Percentiles rank a stretch among this genome's conserved stretches.
Evolutionary conservation across 371 early-diverging fungal genomes (phyloP).

Genomic region (Syncephalastrum racemosum): DNA sequence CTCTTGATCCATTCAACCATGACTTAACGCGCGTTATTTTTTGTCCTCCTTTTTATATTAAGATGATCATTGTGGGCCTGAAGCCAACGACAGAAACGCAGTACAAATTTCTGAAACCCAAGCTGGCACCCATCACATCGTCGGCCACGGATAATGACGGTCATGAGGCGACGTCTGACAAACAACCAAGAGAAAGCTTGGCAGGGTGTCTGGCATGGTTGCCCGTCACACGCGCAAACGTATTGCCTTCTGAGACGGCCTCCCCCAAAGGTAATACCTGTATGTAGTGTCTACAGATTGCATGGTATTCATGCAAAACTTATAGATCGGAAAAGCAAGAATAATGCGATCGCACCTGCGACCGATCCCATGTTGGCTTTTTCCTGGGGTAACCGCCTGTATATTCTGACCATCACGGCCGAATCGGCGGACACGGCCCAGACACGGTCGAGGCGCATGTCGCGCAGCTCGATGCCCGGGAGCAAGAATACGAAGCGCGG

Average conservation of each 20-base stretch:
- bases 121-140: slow-evolving; percentile 9
- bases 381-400: slow-evolving; percentile 64
- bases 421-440: slow-evolving; percentile 17
- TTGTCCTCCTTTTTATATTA: slow-evolving; percentile 4
- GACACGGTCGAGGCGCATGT: slow-evolving; percentile 1
- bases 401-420: slow-evolving; percentile 51
- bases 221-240: slow-evolving; percentile 36
- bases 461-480: slow-evolving; percentile 8
- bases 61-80: slow-evolving; percentile 74
- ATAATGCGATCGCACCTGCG: slow-evolving; percentile 4
- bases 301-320: no score
- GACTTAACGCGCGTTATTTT: no score
- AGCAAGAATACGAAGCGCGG: slow-evolving; percentile 29
- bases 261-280: slow-evolving; percentile 12
- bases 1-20: no score
- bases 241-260: neutral
- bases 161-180: neutral
- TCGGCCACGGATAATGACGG: neutral
- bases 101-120: slow-evolving; percentile 63
- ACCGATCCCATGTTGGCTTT: slow-evolving; percentile 64
- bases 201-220: slow-evolving; percentile 67
- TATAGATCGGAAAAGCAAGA: slow-evolving; percentile 20
- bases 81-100: slow-evolving; percentile 74
- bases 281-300: neutral
- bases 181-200: slow-evolving; percentile 34